phyloP scores from a whole-genome alignment of 2,329 filamentous ascomycete species.

The Pseudogymnoascus sp. region DNA sequence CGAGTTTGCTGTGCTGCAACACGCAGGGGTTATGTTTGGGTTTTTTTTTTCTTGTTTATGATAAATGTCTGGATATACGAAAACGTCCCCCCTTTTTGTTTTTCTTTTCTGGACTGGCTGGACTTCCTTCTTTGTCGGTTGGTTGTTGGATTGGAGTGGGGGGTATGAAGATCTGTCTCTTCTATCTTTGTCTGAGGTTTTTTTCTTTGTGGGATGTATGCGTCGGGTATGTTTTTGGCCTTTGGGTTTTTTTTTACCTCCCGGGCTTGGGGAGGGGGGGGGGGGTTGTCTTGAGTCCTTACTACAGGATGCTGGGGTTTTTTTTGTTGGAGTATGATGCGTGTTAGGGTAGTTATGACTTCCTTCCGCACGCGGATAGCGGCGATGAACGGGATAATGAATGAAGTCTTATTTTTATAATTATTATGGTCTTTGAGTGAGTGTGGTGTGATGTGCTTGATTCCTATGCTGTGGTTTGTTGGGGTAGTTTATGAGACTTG shows the following conservation, averaged over 20 bases:
- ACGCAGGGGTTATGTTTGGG: not conserved
- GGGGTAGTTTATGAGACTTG: too few species aligned
- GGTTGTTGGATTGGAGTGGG: not conserved
- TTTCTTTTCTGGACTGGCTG: not conserved
- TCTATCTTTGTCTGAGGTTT: not conserved
- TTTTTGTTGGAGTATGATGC: too few species aligned
- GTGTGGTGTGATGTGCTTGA: too few species aligned
- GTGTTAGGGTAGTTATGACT: too few species aligned
- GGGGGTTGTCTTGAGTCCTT: too few species aligned
- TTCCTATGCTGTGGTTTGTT: too few species aligned
- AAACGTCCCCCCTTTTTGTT: not conserved
- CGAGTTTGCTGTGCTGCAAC: not conserved
- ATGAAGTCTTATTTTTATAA: too few species aligned
- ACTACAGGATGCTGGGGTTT: too few species aligned
- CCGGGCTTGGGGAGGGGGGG: too few species aligned
- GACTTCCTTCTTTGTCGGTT: not conserved
- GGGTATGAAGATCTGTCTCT: not conserved
- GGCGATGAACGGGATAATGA: too few species aligned
- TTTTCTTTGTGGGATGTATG: not conserved
- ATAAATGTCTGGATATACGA: conserved; percentile 3
- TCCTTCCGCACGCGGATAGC: too few species aligned
- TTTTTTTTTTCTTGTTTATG: not conserved
- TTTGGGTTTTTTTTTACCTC: not conserved
- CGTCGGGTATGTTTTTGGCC: not conserved
- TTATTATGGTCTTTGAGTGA: too few species aligned